Conservation (phyloP, 139 green algal species). For the Deuterostichococcus epilithicus region DNA sequence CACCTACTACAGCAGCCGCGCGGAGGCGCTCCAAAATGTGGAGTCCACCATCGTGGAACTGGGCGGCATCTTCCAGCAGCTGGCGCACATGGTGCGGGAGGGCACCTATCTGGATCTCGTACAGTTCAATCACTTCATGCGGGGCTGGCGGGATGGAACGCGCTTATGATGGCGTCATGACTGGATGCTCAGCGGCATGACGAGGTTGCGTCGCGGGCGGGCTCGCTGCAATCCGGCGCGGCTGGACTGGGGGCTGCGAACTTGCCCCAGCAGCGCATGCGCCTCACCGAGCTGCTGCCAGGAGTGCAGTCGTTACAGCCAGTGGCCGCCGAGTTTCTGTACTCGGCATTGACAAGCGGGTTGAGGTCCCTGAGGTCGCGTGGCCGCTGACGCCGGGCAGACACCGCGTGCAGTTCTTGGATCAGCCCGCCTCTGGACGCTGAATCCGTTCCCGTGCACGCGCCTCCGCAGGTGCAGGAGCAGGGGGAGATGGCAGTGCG, state of each 20-base stretch:
- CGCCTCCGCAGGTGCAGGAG: constrained; percentile 40
- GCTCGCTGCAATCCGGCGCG: too few species aligned
- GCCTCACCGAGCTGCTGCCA: too few species aligned
- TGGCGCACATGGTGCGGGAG: constrained; percentile 84
- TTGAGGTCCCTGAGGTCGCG: too few species aligned
- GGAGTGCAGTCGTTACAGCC: too few species aligned
- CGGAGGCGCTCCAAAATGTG: constrained; percentile 89
- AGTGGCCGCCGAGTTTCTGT: too few species aligned
- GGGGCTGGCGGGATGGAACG: background rate
- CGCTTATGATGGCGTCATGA: background rate
- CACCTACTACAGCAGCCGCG: constrained; percentile 50
- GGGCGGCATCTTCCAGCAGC: constrained; percentile 96
- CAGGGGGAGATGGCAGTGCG: constrained; percentile 91
- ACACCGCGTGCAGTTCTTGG: too few species aligned
- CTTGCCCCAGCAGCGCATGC: too few species aligned
- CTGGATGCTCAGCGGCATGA: background rate
- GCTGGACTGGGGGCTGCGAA: too few species aligned
- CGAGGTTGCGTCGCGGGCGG: too few species aligned
- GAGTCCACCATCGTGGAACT: constrained; percentile 96
- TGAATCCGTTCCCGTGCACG: too few species aligned
- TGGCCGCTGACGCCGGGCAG: too few species aligned
- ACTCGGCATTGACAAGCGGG: too few species aligned
- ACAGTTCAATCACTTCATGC: background rate
- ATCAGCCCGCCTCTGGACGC: background rate
- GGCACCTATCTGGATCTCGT: background rate